These are phyloP conservation scores for Rosa lucieae DNA, from an alignment of 306 rosid genomes.

Conservation along the genomic window DNA sequence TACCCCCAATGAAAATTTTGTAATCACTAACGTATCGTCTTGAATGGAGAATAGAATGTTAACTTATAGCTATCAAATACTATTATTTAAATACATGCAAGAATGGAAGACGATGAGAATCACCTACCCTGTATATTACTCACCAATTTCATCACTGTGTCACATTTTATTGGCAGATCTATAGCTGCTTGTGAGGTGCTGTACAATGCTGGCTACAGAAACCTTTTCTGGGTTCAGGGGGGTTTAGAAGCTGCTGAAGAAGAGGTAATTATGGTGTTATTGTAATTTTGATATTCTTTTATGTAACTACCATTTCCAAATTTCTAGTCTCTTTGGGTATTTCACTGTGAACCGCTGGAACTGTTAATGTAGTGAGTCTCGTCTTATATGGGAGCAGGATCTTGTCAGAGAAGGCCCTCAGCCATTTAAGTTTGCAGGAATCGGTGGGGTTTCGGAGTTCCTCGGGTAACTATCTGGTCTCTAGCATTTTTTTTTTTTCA, in stretches of 20 bases:
- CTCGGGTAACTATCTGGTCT: slow-evolving; percentile 62
- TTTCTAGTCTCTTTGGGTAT: background rate
- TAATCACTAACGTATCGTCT: slow-evolving; percentile 1
- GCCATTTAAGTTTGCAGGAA: slow-evolving; percentile 87
- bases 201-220: slow-evolving; percentile 74
- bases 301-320: background rate
- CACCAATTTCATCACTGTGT: background rate
- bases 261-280: slow-evolving; percentile 50
- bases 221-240: slow-evolving; percentile 96
- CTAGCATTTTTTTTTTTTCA: background rate
- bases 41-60: background rate
- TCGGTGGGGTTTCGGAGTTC: slow-evolving; percentile 86
- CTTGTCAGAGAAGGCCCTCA: slow-evolving; percentile 78
- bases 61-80: background rate
- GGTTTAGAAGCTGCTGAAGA: slow-evolving; percentile 91
- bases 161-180: slow-evolving; percentile 51
- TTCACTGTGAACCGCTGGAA: slow-evolving; percentile 19
- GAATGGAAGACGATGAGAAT: background rate
- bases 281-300: slow-evolving; percentile 10
- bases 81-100: background rate
- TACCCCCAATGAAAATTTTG: background rate
- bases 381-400: slow-evolving; percentile 63
- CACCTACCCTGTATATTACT: slow-evolving; percentile 3
- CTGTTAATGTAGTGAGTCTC: slow-evolving; percentile 22
- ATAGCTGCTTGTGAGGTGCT: slow-evolving; percentile 90